These are phyloP conservation scores for Aspergillus texensis DNA, from an alignment of 2,329 filamentous ascomycete species.

Conservation along the genomic window DNA sequence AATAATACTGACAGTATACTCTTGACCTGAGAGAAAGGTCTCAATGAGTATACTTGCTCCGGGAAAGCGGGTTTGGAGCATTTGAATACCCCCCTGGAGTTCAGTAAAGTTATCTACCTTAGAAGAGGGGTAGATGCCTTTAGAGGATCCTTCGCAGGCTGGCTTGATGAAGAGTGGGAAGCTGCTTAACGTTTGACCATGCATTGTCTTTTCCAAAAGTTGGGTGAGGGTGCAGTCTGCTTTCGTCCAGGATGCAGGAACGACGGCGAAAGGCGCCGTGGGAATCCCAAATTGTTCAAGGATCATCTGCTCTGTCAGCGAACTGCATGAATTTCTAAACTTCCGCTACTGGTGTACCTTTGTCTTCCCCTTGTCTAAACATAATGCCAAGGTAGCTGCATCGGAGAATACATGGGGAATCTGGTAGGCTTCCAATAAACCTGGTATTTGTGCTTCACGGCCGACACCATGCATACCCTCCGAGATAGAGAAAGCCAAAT, in stretches of 20 bases:
- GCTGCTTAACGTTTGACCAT: no score
- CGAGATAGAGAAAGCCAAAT: no score
- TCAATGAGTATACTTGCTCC: slow-evolving; percentile 21
- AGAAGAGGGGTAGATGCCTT: slow-evolving; percentile 15
- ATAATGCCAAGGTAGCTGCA: slow-evolving; percentile 25
- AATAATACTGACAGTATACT: slow-evolving; percentile 25
- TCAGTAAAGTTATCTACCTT: slow-evolving; percentile 14
- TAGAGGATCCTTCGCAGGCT: slow-evolving; percentile 20
- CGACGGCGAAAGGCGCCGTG: slow-evolving; percentile 17
- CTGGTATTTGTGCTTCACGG: slow-evolving; percentile 26
- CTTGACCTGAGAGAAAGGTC: slow-evolving; percentile 22
- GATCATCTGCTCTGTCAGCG: slow-evolving; percentile 5
- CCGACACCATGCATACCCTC: not conserved
- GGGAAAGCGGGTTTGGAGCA: slow-evolving; percentile 13
- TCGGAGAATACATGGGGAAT: slow-evolving; percentile 26
- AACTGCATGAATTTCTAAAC: no score
- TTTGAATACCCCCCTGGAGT: slow-evolving; percentile 6
- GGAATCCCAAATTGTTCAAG: slow-evolving; percentile 17
- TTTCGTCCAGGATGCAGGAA: not conserved
- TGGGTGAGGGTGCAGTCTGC: no score
- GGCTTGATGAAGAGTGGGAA: slow-evolving; percentile 17
- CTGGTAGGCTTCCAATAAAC: slow-evolving; percentile 27
- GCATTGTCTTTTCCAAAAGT: no score
- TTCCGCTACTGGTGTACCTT: slow-evolving; percentile 15
- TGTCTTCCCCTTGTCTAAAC: slow-evolving; percentile 22